Evolutionary conservation across 2,329 filamentous ascomycete species (phyloP).

Genomic region (Aspergillus sp.): DNA sequence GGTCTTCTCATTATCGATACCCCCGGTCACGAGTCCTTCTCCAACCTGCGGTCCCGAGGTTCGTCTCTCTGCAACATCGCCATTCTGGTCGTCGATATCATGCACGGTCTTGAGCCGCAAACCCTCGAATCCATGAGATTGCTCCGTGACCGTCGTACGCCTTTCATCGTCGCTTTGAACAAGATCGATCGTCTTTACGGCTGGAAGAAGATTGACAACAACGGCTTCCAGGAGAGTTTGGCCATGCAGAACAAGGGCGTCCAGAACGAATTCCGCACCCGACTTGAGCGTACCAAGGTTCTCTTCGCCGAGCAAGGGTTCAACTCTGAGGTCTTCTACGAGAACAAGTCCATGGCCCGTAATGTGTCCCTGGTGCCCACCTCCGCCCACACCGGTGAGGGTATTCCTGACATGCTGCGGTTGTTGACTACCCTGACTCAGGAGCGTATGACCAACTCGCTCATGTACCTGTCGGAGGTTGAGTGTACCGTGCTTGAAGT

Average conservation of each 20-base stretch:
- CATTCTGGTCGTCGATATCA: slow-evolving; percentile 98
- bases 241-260: slow-evolving; percentile 87
- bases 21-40: slow-evolving; percentile 99
- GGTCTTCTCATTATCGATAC: slow-evolving; percentile 97
- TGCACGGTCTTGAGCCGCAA: slow-evolving; percentile 98
- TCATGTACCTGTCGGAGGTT: slow-evolving; percentile 98
- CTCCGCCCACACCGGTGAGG: slow-evolving; percentile 97
- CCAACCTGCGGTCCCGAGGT: slow-evolving; percentile 92
- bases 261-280: slow-evolving; percentile 89
- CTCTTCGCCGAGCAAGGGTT: slow-evolving; percentile 96
- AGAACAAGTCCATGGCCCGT: slow-evolving; percentile 96
- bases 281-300: slow-evolving; percentile 86
- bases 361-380: slow-evolving; percentile 96
- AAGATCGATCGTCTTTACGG: slow-evolving; percentile 99
- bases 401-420: slow-evolving; percentile 98
- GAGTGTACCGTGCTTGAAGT: slow-evolving; percentile 98
- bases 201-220: slow-evolving; percentile 99
- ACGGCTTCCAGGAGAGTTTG: slow-evolving; percentile 93
- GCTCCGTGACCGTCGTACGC: slow-evolving; percentile 88
- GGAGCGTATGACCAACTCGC: slow-evolving; percentile 92
- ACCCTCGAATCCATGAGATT: slow-evolving; percentile 96
- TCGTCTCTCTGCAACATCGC: slow-evolving; percentile 99
- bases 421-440: slow-evolving; percentile 89
- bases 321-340: slow-evolving; percentile 94
- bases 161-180: slow-evolving; percentile 98